Conservation (phyloP, 805 yeast genomes). For the Starmerella cellae region DNA sequence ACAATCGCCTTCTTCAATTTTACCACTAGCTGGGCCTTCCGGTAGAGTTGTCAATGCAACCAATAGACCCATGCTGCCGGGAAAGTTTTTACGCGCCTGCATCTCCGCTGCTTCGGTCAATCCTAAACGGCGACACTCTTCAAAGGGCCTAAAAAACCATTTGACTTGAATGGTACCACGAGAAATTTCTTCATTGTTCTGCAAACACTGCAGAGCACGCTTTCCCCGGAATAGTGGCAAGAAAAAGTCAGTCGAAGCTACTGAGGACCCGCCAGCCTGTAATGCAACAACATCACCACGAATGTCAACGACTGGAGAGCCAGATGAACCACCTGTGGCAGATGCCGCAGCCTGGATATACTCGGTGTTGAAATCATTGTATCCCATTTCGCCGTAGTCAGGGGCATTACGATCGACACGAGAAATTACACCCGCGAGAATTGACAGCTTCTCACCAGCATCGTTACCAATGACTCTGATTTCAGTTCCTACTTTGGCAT, state of each 20-base stretch:
- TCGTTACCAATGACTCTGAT: slow-evolving; percentile 93
- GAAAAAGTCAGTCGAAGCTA: slow-evolving; percentile 87
- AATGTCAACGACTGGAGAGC: slow-evolving; percentile 88
- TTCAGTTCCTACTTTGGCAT: slow-evolving; percentile 83
- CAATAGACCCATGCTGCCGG: slow-evolving; percentile 62
- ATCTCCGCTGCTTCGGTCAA: slow-evolving; percentile 61
- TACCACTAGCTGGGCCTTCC: slow-evolving; percentile 59
- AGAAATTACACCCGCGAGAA: slow-evolving; percentile 69
- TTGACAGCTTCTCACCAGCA: slow-evolving; percentile 86
- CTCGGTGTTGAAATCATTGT: slow-evolving; percentile 87
- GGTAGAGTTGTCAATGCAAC: slow-evolving; percentile 76
- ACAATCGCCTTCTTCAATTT: slow-evolving; percentile 74
- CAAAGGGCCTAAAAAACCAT: slow-evolving; percentile 77
- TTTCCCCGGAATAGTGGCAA: slow-evolving; percentile 71
- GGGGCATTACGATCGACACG: slow-evolving; percentile 90
- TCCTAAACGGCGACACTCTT: slow-evolving; percentile 81
- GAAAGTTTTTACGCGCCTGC: slow-evolving; percentile 52
- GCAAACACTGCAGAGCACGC: slow-evolving; percentile 69
- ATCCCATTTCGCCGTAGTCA: slow-evolving; percentile 75
- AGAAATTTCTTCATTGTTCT: slow-evolving; percentile 43
- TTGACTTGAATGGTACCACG: slow-evolving; percentile 89
- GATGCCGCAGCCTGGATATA: slow-evolving; percentile 93
- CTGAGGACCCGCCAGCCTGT: slow-evolving; percentile 88
- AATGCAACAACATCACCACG: slow-evolving; percentile 80
- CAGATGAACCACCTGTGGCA: slow-evolving; percentile 91